A percentile compares a stretch with the other conserved stretches of the same genome.
Evolutionary conservation across 352 stramenopile genomes (phyloP).

Genomic region (Globisporangium paroecandrum): DNA sequence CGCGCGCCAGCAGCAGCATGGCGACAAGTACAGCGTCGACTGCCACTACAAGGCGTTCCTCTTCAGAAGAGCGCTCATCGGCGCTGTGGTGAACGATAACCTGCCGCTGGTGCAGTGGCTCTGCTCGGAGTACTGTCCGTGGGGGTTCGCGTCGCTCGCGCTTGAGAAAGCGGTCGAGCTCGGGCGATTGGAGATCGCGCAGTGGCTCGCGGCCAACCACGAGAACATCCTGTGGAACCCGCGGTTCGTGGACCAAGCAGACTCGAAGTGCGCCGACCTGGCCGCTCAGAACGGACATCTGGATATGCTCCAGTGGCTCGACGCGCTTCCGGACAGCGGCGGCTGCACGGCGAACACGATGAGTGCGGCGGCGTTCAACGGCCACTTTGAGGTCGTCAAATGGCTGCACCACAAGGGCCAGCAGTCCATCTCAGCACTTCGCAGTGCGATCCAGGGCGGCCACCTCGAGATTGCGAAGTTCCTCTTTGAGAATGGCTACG

Average conservation of each 20-base stretch:
- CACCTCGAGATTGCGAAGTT: constrained; percentile 14
- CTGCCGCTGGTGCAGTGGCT: not conserved
- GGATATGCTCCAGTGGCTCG: constrained; percentile 8
- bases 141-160: constrained; percentile 8
- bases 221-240: not conserved
- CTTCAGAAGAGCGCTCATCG: not conserved
- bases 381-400: constrained; percentile 8
- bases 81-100: not conserved
- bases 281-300: constrained; percentile 11
- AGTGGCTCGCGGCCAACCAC: not conserved
- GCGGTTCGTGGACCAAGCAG: not conserved
- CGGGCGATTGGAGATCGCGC: not conserved
- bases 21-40: not conserved
- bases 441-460: not conserved
- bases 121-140: constrained; percentile 10
- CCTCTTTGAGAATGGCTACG: constrained; percentile 14
- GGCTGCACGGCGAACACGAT: not conserved
- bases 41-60: constrained; percentile 11
- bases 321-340: not conserved
- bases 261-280: not conserved
- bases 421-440: constrained; percentile 9
- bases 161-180: not conserved
- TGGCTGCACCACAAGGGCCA: constrained; percentile 16
- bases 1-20: not conserved
- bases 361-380: constrained; percentile 1